Evolutionary conservation across 2,329 filamentous ascomycete genomes (phyloP).

Genomic region (Esteya vermicola): DNA sequence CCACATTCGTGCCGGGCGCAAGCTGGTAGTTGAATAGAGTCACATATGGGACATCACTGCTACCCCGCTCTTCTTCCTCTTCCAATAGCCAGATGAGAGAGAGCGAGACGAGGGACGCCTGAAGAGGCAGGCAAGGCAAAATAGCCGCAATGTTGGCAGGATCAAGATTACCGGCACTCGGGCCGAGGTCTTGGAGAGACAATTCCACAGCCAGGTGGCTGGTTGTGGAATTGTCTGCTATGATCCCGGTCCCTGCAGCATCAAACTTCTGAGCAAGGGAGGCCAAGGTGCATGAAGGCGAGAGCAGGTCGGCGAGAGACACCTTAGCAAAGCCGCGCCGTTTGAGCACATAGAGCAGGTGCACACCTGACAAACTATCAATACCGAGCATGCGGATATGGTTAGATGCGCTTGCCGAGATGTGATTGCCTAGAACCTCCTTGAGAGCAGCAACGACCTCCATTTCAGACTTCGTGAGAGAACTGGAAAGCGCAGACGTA

Average conservation of each 20-base stretch:
- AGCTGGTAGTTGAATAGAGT: slow-evolving; percentile 11
- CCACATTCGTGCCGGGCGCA: slow-evolving; percentile 5
- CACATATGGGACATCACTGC: slow-evolving; percentile 9
- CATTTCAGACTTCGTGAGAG: background rate
- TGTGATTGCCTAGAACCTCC: background rate
- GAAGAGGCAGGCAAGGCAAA: slow-evolving; percentile 10
- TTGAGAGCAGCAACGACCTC: background rate
- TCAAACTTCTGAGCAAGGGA: background rate
- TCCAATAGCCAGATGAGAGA: slow-evolving; percentile 7
- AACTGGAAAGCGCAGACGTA: too few species aligned
- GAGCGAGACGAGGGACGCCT: slow-evolving; percentile 7
- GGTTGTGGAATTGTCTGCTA: too few species aligned
- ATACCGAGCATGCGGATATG: slow-evolving; percentile 8
- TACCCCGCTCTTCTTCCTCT: background rate
- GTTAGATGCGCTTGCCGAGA: background rate
- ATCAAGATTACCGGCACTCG: slow-evolving; percentile 1
- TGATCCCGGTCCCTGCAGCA: too few species aligned
- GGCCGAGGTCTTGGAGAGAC: slow-evolving; percentile 4
- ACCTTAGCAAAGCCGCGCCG: slow-evolving; percentile 8
- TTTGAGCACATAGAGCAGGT: slow-evolving; percentile 9
- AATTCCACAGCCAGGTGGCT: background rate
- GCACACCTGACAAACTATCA: slow-evolving; percentile 11
- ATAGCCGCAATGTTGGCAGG: slow-evolving; percentile 3
- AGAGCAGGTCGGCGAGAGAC: slow-evolving; percentile 4
- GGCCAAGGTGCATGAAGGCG: background rate